These are phyloP conservation scores for Herpotrichia juniperi DNA, from an alignment of 2,329 filamentous ascomycete genomes.

Conservation along the genomic window DNA sequence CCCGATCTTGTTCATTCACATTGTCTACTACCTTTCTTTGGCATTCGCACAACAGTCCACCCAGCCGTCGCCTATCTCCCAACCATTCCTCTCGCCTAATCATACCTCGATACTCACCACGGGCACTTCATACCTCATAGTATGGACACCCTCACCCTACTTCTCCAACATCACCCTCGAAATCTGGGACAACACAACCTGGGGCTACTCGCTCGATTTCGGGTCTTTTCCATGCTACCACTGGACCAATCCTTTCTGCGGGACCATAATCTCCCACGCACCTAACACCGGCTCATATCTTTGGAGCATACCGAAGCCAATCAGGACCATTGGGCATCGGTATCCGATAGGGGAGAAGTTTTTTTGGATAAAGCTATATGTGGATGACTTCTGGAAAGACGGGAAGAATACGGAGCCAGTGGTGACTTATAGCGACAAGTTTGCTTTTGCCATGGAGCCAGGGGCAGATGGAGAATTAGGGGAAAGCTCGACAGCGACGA, in stretches of 20 bases:
- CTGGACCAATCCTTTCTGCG: conserved; percentile 21
- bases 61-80: conserved; percentile 12
- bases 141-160: conserved; percentile 12
- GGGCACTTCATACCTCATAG: conserved; percentile 16
- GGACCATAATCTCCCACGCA: conserved; percentile 17
- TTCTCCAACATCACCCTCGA: conserved; percentile 24
- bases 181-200: conserved; percentile 23
- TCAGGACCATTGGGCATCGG: too few relatives aligned
- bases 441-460: conserved; percentile 17
- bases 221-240: conserved; percentile 18
- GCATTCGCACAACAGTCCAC: conserved; percentile 8
- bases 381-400: conserved; percentile 18
- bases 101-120: conserved; percentile 9
- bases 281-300: conserved; percentile 20
- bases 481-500: background rate
- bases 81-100: conserved; percentile 16
- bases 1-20: conserved; percentile 53
- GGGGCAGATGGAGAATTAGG: conserved; percentile 5
- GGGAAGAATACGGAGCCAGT: conserved; percentile 18
- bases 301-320: conserved; percentile 14
- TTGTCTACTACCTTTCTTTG: conserved; percentile 59
- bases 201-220: conserved; percentile 18
- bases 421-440: conserved; percentile 21
- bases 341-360: conserved; percentile 16
- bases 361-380: conserved; percentile 25